Conservation (phyloP, 2,329 filamentous ascomycete genomes). For the Fusarium miscanthi region DNA sequence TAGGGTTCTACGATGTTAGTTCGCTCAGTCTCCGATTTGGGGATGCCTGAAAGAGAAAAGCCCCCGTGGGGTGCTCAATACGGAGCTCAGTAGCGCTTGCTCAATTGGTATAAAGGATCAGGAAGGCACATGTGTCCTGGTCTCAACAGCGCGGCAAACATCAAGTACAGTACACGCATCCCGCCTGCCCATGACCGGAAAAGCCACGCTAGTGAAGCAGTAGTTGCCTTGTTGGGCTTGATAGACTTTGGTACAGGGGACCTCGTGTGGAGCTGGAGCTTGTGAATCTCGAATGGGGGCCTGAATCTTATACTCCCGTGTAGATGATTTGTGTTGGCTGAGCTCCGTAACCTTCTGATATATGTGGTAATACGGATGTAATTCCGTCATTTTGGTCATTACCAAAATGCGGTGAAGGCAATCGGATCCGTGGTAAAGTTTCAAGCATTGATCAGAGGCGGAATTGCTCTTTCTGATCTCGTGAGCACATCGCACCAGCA, state of each 20-base stretch:
- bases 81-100: constrained; percentile 5
- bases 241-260: constrained; percentile 43
- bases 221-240: constrained; percentile 21
- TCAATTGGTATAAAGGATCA: constrained; percentile 2
- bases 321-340: constrained; percentile 5
- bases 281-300: constrained; percentile 8
- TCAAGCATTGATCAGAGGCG: not conserved
- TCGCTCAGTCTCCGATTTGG: not conserved
- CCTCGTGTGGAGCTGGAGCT: constrained; percentile 3
- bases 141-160: not conserved
- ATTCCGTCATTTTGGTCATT: constrained; percentile 12
- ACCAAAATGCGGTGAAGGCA: constrained; percentile 23
- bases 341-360: not conserved
- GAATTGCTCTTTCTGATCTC: not conserved
- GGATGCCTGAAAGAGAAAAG: constrained; percentile 25
- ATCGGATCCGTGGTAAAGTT: not conserved
- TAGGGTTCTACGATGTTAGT: not conserved
- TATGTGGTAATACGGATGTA: not conserved
- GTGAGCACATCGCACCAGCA: constrained; percentile 4
- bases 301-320: constrained; percentile 8
- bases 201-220: constrained; percentile 24
- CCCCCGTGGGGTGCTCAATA: constrained; percentile 14
- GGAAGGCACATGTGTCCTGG: not conserved
- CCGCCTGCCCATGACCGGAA: constrained; percentile 4
- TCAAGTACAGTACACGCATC: constrained; percentile 5